A percentile compares a stretch with the other conserved stretches of the same genome.
Evolutionary conservation across 768 basidiomycete genomes (phyloP).

Genomic region (Rickenella mellea): DNA sequence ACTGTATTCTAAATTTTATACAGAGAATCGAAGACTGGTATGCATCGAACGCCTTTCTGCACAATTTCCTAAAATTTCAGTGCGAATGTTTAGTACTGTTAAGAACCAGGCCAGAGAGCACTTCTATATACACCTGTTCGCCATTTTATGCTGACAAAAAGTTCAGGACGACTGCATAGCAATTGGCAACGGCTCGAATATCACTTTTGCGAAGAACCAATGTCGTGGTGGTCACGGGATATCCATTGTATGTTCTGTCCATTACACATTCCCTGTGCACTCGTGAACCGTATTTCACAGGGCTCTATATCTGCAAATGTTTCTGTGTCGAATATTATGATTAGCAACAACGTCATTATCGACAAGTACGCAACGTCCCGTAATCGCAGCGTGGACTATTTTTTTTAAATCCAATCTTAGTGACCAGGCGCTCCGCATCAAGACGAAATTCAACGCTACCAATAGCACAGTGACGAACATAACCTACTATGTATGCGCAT

Average conservation of each 20-base stretch:
- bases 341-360: constrained; percentile 41
- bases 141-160: neutral
- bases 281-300: constrained; percentile 22
- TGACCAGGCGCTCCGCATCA: constrained; percentile 51
- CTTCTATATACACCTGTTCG: neutral
- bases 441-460: constrained; percentile 37
- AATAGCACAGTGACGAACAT: constrained; percentile 37
- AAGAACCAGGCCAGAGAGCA: constrained; percentile 9
- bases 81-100: constrained; percentile 2
- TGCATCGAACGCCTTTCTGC: neutral
- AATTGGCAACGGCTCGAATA: constrained; percentile 26
- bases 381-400: neutral
- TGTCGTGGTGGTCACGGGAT: constrained; percentile 59
- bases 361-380: constrained; percentile 32
- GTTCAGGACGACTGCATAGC: constrained; percentile 58
- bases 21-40: too few species aligned
- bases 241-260: constrained; percentile 28
- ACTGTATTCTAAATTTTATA: too few species aligned
- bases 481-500: too few species aligned
- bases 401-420: constrained; percentile 22
- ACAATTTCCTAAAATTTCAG: neutral
- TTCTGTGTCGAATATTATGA: constrained; percentile 35
- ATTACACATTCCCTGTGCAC: too few species aligned
- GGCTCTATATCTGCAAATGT: constrained; percentile 43
- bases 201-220: constrained; percentile 35